These are phyloP conservation scores for Jamesozyma gamospora DNA, from an alignment of 805 yeast species.

Conservation along the genomic window DNA sequence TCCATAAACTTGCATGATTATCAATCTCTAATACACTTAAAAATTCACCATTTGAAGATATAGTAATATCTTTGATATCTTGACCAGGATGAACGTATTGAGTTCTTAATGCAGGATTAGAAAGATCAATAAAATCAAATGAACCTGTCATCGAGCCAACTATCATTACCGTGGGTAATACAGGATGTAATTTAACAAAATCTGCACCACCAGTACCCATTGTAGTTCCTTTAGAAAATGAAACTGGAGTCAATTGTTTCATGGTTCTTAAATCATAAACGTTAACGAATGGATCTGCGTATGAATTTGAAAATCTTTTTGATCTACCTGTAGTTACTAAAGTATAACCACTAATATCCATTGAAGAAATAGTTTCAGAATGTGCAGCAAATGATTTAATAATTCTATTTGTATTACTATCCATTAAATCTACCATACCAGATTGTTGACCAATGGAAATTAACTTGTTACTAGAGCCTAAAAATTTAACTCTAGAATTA, in stretches of 20 bases:
- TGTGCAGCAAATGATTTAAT: constrained; percentile 50
- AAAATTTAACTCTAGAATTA: constrained; percentile 35
- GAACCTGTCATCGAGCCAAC: constrained; percentile 73
- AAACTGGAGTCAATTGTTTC: constrained; percentile 65
- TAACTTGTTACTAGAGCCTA: constrained; percentile 44
- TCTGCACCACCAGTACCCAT: constrained; percentile 67
- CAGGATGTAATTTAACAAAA: constrained; percentile 77
- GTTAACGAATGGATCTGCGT: constrained; percentile 72
- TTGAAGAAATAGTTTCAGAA: constrained; percentile 49
- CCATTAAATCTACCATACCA: constrained; percentile 57
- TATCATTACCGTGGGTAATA: constrained; percentile 63
- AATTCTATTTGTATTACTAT: constrained; percentile 39
- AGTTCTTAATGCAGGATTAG: constrained; percentile 49
- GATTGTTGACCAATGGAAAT: constrained; percentile 48
- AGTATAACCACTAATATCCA: constrained; percentile 55
- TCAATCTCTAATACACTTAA: constrained; percentile 58
- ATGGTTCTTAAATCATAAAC: constrained; percentile 69
- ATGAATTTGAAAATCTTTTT: constrained; percentile 45
- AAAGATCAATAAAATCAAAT: constrained; percentile 74
- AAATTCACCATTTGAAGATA: constrained; percentile 60
- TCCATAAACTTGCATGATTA: constrained; percentile 36
- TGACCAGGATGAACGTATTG: constrained; percentile 31
- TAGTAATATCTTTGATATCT: constrained; percentile 23
- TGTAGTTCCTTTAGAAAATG: constrained; percentile 50
- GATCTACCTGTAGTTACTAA: constrained; percentile 78